A percentile compares a stretch with the other conserved stretches of the same genome.
Conservation (phyloP, 1,284 basidiomycete species). For the Hypsizygus ulmarius region DNA sequence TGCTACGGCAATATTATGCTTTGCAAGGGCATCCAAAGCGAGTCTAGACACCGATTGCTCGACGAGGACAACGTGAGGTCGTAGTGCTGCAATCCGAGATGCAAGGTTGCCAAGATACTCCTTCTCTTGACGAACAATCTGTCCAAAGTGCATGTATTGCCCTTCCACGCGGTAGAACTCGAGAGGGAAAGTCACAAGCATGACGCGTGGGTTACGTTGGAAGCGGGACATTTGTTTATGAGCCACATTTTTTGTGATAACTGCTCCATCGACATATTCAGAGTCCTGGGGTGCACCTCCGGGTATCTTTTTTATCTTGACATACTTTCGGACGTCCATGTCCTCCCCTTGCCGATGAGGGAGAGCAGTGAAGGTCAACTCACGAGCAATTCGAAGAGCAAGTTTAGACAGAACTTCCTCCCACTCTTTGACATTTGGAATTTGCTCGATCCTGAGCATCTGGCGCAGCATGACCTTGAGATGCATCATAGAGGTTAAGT, state of each 20-base stretch:
- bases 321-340: constrained; percentile 93
- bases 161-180: constrained; percentile 94
- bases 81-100: constrained; percentile 83
- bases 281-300: constrained; percentile 91
- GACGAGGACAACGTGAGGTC: constrained; percentile 92
- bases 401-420: constrained; percentile 79
- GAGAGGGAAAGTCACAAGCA: constrained; percentile 94
- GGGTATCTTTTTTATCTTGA: constrained; percentile 99
- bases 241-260: constrained; percentile 97
- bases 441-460: constrained; percentile 73
- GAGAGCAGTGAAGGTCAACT: constrained; percentile 71
- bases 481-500: constrained; percentile 82
- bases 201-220: constrained; percentile 82
- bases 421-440: constrained; percentile 83
- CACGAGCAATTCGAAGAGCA: constrained; percentile 75
- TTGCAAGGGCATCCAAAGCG: constrained; percentile 87
- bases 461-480: constrained; percentile 88
- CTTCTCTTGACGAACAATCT: constrained; percentile 91
- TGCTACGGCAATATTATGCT: constrained; percentile 89
- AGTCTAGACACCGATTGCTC: constrained; percentile 91
- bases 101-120: constrained; percentile 92
- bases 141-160: constrained; percentile 92
- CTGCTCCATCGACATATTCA: constrained; percentile 95
- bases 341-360: constrained; percentile 82
- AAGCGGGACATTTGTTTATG: constrained; percentile 85